These are phyloP conservation scores for Lasiosphaeris hirsuta DNA, from an alignment of 495 filamentous ascomycete species.

Conservation along the genomic window DNA sequence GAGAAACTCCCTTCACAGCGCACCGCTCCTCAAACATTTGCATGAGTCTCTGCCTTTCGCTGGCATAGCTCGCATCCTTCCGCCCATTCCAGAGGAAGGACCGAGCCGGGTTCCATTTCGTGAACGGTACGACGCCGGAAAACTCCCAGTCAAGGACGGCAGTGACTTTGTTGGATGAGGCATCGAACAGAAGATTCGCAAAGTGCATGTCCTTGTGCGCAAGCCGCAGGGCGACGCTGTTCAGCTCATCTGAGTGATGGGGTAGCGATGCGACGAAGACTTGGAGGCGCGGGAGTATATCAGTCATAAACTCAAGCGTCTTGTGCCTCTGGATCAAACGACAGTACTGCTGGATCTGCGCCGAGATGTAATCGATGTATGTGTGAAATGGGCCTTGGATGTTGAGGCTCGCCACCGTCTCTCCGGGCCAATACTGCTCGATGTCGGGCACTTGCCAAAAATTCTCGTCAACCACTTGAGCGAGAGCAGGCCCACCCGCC, in stretches of 20 bases:
- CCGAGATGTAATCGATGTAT: constrained; percentile 25
- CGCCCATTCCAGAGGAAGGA: constrained; percentile 34
- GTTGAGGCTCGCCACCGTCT: constrained; percentile 27
- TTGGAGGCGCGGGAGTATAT: constrained; percentile 24
- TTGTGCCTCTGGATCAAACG: constrained; percentile 24
- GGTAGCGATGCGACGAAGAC: constrained; percentile 9
- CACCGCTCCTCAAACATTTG: constrained; percentile 21
- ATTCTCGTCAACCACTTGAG: constrained; percentile 27
- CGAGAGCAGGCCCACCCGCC: constrained; percentile 8
- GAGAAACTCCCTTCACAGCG: background rate
- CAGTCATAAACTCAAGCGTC: constrained; percentile 20
- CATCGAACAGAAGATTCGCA: constrained; percentile 36
- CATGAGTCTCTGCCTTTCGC: constrained; percentile 23
- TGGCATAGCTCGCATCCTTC: constrained; percentile 16
- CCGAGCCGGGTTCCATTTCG: constrained; percentile 29
- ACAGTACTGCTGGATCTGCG: constrained; percentile 19
- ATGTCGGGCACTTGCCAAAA: constrained; percentile 32
- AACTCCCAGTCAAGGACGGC: constrained; percentile 42
- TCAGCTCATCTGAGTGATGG: constrained; percentile 15
- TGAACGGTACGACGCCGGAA: constrained; percentile 28
- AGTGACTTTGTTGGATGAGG: constrained; percentile 25
- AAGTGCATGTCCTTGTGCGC: constrained; percentile 41
- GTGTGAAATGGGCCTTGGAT: constrained; percentile 16
- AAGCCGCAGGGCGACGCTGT: constrained; percentile 23
- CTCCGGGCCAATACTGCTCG: constrained; percentile 22